Evolutionary conservation across 2,329 filamentous ascomycete species (phyloP).

Genomic region (Fusarium brachygibbosum): DNA sequence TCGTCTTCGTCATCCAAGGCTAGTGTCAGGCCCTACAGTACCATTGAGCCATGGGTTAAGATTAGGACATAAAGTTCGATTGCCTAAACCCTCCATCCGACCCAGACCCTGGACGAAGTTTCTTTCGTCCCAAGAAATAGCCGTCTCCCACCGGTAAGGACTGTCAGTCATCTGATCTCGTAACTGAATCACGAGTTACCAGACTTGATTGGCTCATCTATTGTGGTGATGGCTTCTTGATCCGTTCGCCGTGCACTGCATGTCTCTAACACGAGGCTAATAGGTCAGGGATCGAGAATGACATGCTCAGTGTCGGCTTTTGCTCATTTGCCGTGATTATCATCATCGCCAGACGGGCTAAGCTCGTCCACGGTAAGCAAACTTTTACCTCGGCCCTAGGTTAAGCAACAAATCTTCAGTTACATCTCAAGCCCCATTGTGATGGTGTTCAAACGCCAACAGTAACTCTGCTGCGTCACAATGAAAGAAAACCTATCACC

Average conservation of each 20-base stretch:
- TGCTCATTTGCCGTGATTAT: no score
- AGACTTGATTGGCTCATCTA: neutral
- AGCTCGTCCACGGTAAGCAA: no score
- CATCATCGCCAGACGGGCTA: no score
- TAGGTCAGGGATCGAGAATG: no score
- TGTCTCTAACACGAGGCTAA: no score
- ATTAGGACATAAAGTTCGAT: neutral
- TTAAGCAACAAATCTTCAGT: no score
- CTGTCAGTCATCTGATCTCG: neutral
- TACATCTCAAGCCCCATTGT: no score
- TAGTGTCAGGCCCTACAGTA: neutral
- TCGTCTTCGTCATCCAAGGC: neutral
- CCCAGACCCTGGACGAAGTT: neutral
- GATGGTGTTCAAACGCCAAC: neutral
- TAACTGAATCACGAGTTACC: neutral
- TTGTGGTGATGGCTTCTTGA: no score
- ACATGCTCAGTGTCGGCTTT: no score
- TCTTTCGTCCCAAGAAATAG: neutral
- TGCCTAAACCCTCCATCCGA: accelerated
- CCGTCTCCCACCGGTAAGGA: neutral
- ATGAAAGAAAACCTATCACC: neutral
- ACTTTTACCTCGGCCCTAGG: no score
- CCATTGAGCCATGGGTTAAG: neutral
- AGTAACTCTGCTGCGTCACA: neutral
- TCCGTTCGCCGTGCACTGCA: neutral